phyloP scores from a whole-genome alignment of 352 stramenopile genomes.

The Phytopythium ostracodes region DNA sequence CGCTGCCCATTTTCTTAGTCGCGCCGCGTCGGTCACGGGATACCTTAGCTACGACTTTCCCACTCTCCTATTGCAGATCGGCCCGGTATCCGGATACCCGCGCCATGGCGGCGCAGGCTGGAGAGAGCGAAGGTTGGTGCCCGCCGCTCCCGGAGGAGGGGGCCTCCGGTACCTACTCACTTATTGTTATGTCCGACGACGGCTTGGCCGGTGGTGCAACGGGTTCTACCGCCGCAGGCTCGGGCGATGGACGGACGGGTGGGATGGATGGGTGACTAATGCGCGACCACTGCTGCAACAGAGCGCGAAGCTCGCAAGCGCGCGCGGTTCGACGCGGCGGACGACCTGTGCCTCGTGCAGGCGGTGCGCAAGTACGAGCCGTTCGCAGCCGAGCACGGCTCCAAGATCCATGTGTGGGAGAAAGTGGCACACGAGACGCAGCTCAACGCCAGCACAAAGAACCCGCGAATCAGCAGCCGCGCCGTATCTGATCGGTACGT shows the following conservation, averaged over 20 bases:
- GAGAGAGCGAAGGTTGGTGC: neutral
- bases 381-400: slow-evolving; percentile 40
- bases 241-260: neutral
- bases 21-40: neutral
- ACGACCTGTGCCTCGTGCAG: slow-evolving; percentile 38
- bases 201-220: neutral
- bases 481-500: slow-evolving; percentile 35
- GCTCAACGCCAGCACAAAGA: slow-evolving; percentile 14
- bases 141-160: neutral
- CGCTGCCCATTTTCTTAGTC: slow-evolving; percentile 1
- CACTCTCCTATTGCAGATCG: too few species aligned
- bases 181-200: neutral
- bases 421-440: slow-evolving; percentile 37
- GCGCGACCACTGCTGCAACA: neutral
- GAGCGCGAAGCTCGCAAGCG: slow-evolving; percentile 11
- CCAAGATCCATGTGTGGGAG: slow-evolving; percentile 49
- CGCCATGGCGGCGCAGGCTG: neutral
- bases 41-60: neutral
- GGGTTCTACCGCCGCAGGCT: neutral
- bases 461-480: slow-evolving; percentile 28
- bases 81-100: too few species aligned
- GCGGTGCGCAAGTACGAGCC: slow-evolving; percentile 37
- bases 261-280: neutral
- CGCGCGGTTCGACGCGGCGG: slow-evolving; percentile 34
- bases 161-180: too few species aligned